Evolutionary conservation across 306 rosid species (phyloP).

Genomic region (Medicago lupulina): DNA sequence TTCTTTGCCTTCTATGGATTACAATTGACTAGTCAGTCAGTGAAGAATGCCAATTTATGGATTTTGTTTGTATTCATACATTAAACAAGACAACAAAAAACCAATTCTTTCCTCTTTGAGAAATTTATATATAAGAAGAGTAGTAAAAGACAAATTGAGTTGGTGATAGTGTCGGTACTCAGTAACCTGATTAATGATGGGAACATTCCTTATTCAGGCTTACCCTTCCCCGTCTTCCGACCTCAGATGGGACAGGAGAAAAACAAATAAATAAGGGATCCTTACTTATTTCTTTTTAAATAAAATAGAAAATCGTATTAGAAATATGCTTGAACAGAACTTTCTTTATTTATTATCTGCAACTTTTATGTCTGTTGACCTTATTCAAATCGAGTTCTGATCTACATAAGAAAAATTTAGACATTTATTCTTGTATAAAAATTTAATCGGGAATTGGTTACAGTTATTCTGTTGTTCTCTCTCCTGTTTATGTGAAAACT

Average conservation of each 20-base stretch:
- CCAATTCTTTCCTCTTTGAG: not conserved
- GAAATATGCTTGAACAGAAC: slow-evolving; percentile 15
- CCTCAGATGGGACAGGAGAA: slow-evolving; percentile 6
- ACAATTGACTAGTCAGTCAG: slow-evolving; percentile 9
- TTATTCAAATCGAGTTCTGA: slow-evolving; percentile 13
- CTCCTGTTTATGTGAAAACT: slow-evolving; percentile 14
- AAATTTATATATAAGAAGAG: not conserved
- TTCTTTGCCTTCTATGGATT: slow-evolving; percentile 23
- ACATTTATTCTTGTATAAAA: slow-evolving; percentile 19
- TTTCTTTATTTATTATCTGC: not conserved
- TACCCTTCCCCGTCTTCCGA: not conserved
- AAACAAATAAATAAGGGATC: not conserved
- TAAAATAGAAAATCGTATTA: not conserved
- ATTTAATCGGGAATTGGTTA: slow-evolving; percentile 21
- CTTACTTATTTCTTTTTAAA: slow-evolving; percentile 16
- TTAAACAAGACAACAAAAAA: not conserved
- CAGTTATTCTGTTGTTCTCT: slow-evolving; percentile 26
- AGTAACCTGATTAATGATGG: slow-evolving; percentile 21
- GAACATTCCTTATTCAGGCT: slow-evolving; percentile 14
- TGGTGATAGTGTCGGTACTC: slow-evolving; percentile 5
- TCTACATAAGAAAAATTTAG: slow-evolving; percentile 12
- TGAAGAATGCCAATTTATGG: slow-evolving; percentile 6
- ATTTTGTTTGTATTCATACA: slow-evolving; percentile 20
- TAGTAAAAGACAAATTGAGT: slow-evolving; percentile 25
- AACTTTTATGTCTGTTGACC: slow-evolving; percentile 31